phyloP scores from a whole-genome alignment of 768 basidiomycete genomes.

The Suillus spraguei region DNA sequence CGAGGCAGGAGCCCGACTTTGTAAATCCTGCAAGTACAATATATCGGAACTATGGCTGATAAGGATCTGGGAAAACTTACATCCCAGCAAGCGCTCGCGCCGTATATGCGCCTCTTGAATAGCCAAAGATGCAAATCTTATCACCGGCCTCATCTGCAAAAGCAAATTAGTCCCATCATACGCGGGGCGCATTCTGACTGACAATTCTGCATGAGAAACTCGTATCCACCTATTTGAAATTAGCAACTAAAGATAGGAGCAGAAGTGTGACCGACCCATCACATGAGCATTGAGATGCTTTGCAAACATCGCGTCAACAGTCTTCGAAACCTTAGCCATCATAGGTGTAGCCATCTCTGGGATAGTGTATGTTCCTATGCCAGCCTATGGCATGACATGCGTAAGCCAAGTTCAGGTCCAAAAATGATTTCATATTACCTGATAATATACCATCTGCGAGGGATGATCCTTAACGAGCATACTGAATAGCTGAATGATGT shows the following conservation, averaged over 20 bases:
- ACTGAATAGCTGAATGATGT: constrained; percentile 68
- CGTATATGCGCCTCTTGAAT: constrained; percentile 77
- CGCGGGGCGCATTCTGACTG: constrained; percentile 20
- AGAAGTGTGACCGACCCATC: constrained; percentile 50
- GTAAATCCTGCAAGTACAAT: constrained; percentile 49
- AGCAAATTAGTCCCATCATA: constrained; percentile 19
- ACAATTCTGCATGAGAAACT: constrained; percentile 82
- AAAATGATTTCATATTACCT: constrained; percentile 39
- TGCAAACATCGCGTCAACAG: constrained; percentile 62
- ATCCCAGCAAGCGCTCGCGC: constrained; percentile 75
- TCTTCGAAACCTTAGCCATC: constrained; percentile 54
- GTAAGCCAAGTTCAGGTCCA: constrained; percentile 2
- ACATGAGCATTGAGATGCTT: constrained; percentile 68
- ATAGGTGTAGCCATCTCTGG: constrained; percentile 63
- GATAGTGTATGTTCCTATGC: constrained; percentile 71
- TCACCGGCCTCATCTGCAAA: constrained; percentile 64
- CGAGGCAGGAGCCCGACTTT: constrained; percentile 73
- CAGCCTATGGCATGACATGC: constrained; percentile 44
- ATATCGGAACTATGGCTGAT: constrained; percentile 24
- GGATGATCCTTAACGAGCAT: constrained; percentile 70
- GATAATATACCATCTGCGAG: constrained; percentile 73
- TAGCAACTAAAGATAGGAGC: neutral
- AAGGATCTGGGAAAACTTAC: constrained; percentile 38
- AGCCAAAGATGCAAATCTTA: constrained; percentile 80
- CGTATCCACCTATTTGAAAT: constrained; percentile 59